Conservation (phyloP, 2,329 filamentous ascomycete genomes). For the Alternaria viburni region DNA sequence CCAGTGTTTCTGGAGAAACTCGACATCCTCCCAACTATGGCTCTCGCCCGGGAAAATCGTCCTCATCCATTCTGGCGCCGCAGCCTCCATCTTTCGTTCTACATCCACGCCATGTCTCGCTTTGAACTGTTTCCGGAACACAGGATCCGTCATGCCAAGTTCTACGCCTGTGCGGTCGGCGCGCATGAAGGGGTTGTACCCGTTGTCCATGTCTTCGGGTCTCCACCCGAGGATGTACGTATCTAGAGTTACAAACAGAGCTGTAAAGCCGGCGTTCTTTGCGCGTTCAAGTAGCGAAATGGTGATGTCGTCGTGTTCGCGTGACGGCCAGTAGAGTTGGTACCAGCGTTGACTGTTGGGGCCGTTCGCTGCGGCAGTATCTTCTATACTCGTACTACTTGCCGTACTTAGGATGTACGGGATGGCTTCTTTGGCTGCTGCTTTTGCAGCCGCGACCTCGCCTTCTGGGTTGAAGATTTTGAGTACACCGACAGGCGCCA, state of each 20-base stretch:
- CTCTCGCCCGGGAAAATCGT: constrained; percentile 52
- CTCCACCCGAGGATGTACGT: constrained; percentile 72
- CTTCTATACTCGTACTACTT: constrained; percentile 65
- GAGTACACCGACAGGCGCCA: constrained; percentile 72
- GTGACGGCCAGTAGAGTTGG: constrained; percentile 75
- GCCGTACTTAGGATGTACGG: constrained; percentile 72
- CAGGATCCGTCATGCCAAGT: constrained; percentile 71
- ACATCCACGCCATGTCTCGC: constrained; percentile 48
- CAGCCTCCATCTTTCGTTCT: constrained; percentile 48
- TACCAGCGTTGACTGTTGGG: constrained; percentile 65
- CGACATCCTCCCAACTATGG: constrained; percentile 68
- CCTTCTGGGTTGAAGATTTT: constrained; percentile 68
- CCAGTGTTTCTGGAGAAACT: constrained; percentile 65
- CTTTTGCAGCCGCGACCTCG: constrained; percentile 66
- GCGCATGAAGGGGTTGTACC: constrained; percentile 42
- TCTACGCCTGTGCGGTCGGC: constrained; percentile 58
- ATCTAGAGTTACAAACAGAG: constrained; percentile 74
- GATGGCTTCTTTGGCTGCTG: constrained; percentile 64
- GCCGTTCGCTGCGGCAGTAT: constrained; percentile 64
- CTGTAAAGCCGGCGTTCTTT: constrained; percentile 64
- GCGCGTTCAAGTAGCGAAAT: constrained; percentile 66
- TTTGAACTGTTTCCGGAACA: constrained; percentile 65
- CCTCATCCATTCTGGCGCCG: constrained; percentile 31
- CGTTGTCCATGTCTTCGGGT: constrained; percentile 69
- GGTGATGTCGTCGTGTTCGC: constrained; percentile 67